Evolutionary conservation across 306 rosid genomes (phyloP).

Genomic region (Pueraria montana): DNA sequence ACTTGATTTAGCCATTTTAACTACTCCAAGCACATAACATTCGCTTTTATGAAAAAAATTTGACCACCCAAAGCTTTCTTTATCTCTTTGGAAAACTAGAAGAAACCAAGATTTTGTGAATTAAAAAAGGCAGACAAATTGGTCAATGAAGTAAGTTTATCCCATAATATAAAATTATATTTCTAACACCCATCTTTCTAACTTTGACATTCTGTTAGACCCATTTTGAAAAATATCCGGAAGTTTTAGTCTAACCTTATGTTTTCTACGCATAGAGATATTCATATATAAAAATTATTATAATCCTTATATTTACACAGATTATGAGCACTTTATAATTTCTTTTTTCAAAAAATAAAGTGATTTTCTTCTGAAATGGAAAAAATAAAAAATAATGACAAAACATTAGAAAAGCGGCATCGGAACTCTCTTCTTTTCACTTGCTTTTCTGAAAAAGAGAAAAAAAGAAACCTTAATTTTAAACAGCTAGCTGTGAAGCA

Average conservation of each 20-base stretch:
- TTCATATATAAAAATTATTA: no score
- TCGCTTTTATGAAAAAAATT: neutral
- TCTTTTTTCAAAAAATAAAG: neutral
- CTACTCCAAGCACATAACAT: conserved; percentile 40
- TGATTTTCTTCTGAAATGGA: neutral
- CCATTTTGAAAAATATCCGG: neutral
- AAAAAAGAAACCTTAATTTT: neutral
- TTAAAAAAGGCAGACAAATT: conserved; percentile 30
- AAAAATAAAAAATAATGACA: neutral
- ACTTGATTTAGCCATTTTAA: conserved; percentile 45
- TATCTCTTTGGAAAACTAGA: conserved; percentile 1
- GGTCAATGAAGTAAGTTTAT: conserved; percentile 38
- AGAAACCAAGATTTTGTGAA: conserved; percentile 11
- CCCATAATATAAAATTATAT: neutral
- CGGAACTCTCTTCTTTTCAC: neutral
- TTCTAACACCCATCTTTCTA: neutral
- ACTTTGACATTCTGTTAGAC: conserved; percentile 40
- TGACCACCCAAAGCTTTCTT: neutral
- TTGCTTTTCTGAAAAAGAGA: neutral
- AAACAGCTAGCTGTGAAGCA: neutral
- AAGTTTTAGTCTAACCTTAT: neutral
- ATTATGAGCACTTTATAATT: neutral
- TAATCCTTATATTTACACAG: neutral
- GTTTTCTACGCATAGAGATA: neutral
- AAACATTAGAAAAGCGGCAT: neutral